Evolutionary conservation across 2,329 filamentous ascomycete genomes (phyloP), one percentile per base, ranked within the genome.

Genomic region (Macroventuria anomochaeta): DNA sequence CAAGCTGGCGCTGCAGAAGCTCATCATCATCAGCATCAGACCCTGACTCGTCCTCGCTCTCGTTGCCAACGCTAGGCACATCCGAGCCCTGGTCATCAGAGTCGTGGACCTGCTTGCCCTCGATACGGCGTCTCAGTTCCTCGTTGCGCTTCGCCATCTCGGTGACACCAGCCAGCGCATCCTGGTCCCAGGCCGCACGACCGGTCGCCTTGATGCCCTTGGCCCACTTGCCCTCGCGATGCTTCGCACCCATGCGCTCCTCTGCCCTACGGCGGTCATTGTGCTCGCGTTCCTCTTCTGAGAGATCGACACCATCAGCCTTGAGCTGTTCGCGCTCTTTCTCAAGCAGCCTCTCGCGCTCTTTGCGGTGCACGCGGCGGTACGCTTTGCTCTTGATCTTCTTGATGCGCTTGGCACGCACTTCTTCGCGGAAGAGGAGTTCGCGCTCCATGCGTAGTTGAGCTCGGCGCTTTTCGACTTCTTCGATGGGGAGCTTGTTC

Each of bases 301-400:
- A 85, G 29, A 84, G 75, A 56, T 86, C 81, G 43, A 85, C 78
- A 3, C 84, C 85, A 15, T 83, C 83, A 43, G 85, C 84, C 39
- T 80, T 78, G 44, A 87, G 75, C 32, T 82, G 81, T 53, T 85
- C 80, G 48, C 80, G 78, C 61, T 88, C 85, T 41, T 81, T 77
- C 55, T 85, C 77, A 42, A 83, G 80, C 54, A 83, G 69, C 58
- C 81, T 81, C 70, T 88, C 84, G 12, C 85, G 80, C 70, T 89
- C 90, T 71, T 89, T 96, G 31, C 93, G 87, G 75, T 97, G 93
- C 12, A 97, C 88, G 37, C 93, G 88, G 49, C 93, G 90, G 72
- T 96, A 99, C 0, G 92, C 85, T 75, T 97, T 99, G 72, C 90
- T 96, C 82, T 99, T 99, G 79, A 99, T 99, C 80, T 97, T 97